Percentiles rank a stretch among this genome's conserved stretches.
phyloP scores from a whole-genome alignment of 352 stramenopile species.

The Pythium plurisporium region DNA sequence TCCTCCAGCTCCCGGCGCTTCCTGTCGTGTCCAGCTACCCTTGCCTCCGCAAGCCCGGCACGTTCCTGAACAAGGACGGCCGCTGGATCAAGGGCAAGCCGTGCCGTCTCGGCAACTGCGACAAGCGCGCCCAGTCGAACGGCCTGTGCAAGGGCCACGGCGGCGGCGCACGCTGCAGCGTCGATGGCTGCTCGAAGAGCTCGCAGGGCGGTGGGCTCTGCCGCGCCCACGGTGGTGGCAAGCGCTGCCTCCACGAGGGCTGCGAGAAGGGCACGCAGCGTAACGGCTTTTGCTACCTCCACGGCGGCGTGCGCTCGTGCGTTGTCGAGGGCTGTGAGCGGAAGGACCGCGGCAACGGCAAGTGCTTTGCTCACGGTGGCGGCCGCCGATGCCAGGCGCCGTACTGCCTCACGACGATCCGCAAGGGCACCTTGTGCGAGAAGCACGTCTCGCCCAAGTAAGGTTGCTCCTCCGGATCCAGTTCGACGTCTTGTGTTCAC shows the following conservation, averaged over 20 bases:
- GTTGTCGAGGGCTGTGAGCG: conserved; percentile 72
- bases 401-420: conserved; percentile 58
- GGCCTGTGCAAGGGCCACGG: conserved; percentile 82
- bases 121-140: conserved; percentile 65
- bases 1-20: conserved; percentile 25
- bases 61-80: conserved; percentile 87
- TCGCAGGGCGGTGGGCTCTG: conserved; percentile 72
- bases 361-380: conserved; percentile 76
- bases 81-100: conserved; percentile 86
- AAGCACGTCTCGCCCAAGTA: conserved; percentile 32
- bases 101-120: conserved; percentile 63
- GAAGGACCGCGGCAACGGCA: conserved; percentile 78
- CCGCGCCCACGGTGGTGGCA: conserved; percentile 57
- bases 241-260: conserved; percentile 60
- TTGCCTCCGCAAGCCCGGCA: conserved; percentile 64
- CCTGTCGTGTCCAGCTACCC: conserved; percentile 30
- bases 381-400: conserved; percentile 59
- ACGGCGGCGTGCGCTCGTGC: conserved; percentile 72
- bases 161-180: conserved; percentile 67
- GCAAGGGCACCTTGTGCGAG: conserved; percentile 75
- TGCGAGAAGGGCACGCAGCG: conserved; percentile 79
- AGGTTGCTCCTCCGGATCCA: background rate
- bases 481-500: no score
- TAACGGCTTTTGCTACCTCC: conserved; percentile 73
- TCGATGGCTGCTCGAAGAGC: conserved; percentile 65